Evolutionary conservation across 192 early-diverging fungal species (phyloP), one percentile per base, ranked within the genome.

Genomic region (Coemansia sp.): DNA sequence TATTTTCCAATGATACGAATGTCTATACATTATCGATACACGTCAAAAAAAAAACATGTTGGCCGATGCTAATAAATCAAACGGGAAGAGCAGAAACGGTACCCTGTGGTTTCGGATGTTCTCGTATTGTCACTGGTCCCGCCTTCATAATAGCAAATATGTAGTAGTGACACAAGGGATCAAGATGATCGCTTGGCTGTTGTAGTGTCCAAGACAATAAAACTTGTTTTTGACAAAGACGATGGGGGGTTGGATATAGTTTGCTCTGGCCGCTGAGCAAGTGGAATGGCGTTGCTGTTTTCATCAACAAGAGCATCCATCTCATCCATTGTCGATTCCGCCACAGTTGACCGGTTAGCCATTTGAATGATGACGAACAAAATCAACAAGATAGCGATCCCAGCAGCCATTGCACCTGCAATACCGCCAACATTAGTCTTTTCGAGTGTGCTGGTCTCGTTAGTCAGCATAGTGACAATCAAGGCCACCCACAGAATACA

Each of bases 401-500:
- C 90, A 9, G 84, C 81, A 0, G 78, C 71, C 41, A 91, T 83
- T 23, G 79, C 69, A 5, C 69, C 67, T 5, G 65, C 70, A 22
- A 82, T 66, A 1, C 83, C 76, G 1, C 76, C 74, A 40, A 59
- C 74, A 52, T 66, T 70, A 69, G 72, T 73, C 43, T 45, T 77
- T 38, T 38, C 65, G 32, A 73, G 71, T 32, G 36, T 79, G 50
- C 50, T 70, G n/a, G 23, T 61, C 32, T 79, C 76, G 38, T 87
- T 88, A 52, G 86, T 88, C 14, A 90, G 76, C 61, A 90, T 79
- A 0, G 89, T 85, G 2, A 90, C 85, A 41, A 91, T 68, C 6
- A 89, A 69, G 2, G 84, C 85, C 2, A 89, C 88, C 83, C 89
- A 91, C 23, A 89, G 62, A 41, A 91, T 88, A 57, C 86, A 85